Evolutionary conservation across 495 filamentous ascomycete species (phyloP).

Genomic region (Penicillium angulare): DNA sequence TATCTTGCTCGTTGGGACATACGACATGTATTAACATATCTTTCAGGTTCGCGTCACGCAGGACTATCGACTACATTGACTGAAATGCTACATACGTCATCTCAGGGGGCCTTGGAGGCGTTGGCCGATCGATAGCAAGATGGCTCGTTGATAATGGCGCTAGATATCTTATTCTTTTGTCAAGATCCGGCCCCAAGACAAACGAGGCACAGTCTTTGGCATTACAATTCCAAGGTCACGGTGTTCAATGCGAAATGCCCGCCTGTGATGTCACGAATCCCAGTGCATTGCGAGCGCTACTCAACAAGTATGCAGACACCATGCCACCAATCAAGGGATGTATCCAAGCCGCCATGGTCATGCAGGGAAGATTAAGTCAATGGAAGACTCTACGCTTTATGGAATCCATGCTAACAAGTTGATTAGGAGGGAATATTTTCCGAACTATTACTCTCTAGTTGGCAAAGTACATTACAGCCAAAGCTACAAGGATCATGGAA

Average conservation of each 20-base stretch:
- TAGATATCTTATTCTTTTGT: not conserved
- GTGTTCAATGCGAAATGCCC: not conserved
- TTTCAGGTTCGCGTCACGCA: conserved; percentile 14
- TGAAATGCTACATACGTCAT: not conserved
- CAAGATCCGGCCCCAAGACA: not conserved
- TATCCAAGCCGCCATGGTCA: conserved; percentile 41
- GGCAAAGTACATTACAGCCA: conserved; percentile 1
- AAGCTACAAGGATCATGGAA: conserved; percentile 12
- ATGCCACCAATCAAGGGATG: conserved; percentile 51
- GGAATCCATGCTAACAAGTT: not conserved
- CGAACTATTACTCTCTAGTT: conserved; percentile 5
- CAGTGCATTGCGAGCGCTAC: not conserved
- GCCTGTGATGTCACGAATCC: conserved; percentile 2
- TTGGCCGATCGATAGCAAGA: not conserved
- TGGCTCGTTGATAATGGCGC: not conserved
- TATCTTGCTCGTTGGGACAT: conserved; percentile 7
- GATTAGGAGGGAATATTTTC: conserved; percentile 9
- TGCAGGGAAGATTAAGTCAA: conserved; percentile 1
- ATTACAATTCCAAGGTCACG: not conserved
- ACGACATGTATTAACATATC: conserved; percentile 18
- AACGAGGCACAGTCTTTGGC: not conserved
- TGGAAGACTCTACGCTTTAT: not conserved
- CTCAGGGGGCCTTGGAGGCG: not conserved
- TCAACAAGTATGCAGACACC: not conserved
- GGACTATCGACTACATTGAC: conserved; percentile 4